Evolutionary conservation across 768 basidiomycete species (phyloP), one percentile per base, ranked within the genome.

Genomic region (Xerocomus spinulosus): DNA sequence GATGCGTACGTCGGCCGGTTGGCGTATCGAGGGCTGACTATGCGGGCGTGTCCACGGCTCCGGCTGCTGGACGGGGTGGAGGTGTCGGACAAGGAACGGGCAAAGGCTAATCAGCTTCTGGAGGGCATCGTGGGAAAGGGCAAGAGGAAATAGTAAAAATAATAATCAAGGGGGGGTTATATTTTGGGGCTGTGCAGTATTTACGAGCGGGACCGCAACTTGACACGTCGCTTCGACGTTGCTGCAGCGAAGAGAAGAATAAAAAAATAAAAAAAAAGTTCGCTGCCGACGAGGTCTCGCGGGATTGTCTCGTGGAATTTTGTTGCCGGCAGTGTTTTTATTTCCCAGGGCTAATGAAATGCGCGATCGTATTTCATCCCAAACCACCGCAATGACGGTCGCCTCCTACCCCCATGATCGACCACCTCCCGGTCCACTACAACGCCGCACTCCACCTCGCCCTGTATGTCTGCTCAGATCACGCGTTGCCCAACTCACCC

Each of bases 1-100:
- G 84, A 79, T 42, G 80, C 78, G 65, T 97, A 97, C 64, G 79
- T 87, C 40, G 88, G 87, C 20, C 81, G 95, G 33, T 74, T 94
- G 26, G 87, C 82, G 37, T 98, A 97, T 70, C 84, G 95, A 37
- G 92, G 92, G 33, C 73, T 93, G 47, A 73, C 95, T 39, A 92
- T 94, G 87, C 71, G 81, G 21, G 81, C 79, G 26, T 91, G 88
- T 62, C 63, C 71, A 24, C 67, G 73, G 28, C 69, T 97, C 55
- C 72, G 76, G 59, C 68, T 83, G 73, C 68, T 99, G 60, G 95
- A 99, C 70, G 95, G 95, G 46, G 81, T 98, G 60, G 76, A 76
- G 51, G 80, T 95, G 60, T 78, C 78, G 66, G 79, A 77, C 62
- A 90, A 88, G 75, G 93, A 97, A 77, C 78, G 85, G 71, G 73